Conservation (phyloP, 441 rosid genomes). For the Euphorbia corollata region DNA sequence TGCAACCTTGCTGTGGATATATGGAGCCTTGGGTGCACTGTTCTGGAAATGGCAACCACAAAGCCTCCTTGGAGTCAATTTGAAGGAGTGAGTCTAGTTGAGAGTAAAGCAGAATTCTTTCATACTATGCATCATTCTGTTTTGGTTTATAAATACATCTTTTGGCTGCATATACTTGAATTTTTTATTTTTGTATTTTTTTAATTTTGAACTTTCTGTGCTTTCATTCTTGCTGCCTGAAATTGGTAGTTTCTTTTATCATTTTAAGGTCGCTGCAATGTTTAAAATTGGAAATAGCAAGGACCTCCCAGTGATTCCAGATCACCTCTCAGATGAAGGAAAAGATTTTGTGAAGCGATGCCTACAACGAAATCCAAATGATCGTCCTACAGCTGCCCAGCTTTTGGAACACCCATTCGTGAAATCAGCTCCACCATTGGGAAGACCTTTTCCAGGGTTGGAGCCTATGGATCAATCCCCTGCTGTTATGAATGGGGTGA, state of each 20-base stretch:
- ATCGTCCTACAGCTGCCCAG: conserved; percentile 72
- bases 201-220: too few species aligned
- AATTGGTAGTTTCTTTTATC: not conserved
- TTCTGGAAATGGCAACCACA: conserved; percentile 75
- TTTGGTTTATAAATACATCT: not conserved
- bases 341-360: conserved; percentile 82
- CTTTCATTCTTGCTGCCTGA: conserved; percentile 13
- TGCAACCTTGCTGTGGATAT: conserved; percentile 73
- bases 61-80: conserved; percentile 80
- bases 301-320: conserved; percentile 94
- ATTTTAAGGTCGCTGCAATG: conserved; percentile 55
- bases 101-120: conserved; percentile 1
- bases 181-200: not conserved
- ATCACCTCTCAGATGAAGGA: conserved; percentile 83
- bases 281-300: conserved; percentile 98
- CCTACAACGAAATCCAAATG: conserved; percentile 68
- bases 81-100: conserved; percentile 55
- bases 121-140: not conserved
- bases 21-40: conserved; percentile 91
- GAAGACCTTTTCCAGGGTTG: conserved; percentile 42
- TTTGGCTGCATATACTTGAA: not conserved
- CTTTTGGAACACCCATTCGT: conserved; percentile 87
- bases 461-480: conserved; percentile 43
- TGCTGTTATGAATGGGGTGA: conserved; percentile 38
- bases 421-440: conserved; percentile 56